Evolutionary conservation across 139 green algal species (phyloP).

Genomic region (Gonium pectorale): DNA sequence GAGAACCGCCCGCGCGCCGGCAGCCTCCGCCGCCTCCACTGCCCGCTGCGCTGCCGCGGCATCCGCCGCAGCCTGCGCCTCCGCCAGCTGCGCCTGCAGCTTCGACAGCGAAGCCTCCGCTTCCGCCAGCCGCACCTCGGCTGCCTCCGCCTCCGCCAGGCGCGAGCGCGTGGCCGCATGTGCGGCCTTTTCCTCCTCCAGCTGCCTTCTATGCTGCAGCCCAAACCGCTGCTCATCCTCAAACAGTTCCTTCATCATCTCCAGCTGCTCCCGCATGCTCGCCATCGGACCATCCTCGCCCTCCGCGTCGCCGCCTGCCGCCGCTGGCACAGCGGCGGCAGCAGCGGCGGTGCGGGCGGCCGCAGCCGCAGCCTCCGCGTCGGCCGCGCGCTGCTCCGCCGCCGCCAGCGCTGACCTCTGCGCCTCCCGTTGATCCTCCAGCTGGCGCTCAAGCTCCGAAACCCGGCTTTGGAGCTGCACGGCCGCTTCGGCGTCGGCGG

Average conservation of each 20-base stretch:
- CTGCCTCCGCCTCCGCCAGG: neutral
- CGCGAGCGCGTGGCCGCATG: neutral
- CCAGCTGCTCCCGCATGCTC: constrained; percentile 55
- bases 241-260: constrained; percentile 62
- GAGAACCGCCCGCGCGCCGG: neutral
- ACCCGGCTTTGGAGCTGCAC: neutral
- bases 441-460: constrained; percentile 14
- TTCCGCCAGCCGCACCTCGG: neutral
- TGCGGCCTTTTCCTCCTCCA: constrained; percentile 30
- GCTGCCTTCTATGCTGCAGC: constrained; percentile 31
- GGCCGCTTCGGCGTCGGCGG: neutral
- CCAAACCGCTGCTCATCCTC: constrained; percentile 57
- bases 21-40: neutral
- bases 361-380: constrained; percentile 25
- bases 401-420: neutral
- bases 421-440: neutral
- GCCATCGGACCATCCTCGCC: constrained; percentile 26
- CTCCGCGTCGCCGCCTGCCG: neutral
- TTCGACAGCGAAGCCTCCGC: neutral
- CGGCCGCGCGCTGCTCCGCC: neutral
- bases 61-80: neutral
- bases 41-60: neutral
- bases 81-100: neutral
- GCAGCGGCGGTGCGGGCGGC: neutral
- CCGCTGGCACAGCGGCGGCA: neutral